phyloP scores from a whole-genome alignment of 176 grass and related monocot genomes.

The Metroxylon sagu region DNA sequence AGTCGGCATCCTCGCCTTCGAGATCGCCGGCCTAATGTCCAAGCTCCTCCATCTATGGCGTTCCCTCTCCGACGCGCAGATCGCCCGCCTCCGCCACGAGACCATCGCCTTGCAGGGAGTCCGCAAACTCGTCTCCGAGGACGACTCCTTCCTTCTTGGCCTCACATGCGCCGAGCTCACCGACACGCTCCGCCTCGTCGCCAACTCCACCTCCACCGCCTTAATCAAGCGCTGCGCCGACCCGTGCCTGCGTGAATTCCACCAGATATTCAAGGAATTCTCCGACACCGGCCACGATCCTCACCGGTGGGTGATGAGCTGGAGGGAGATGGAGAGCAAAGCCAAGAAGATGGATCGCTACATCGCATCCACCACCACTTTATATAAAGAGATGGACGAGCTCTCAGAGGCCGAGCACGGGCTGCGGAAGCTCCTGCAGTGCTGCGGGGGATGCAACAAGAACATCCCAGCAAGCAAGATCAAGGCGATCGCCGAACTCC shows the following conservation, averaged over 20 bases:
- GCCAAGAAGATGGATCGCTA: slow-evolving; percentile 56
- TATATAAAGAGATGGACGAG: slow-evolving; percentile 71
- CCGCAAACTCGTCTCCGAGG: slow-evolving; percentile 67
- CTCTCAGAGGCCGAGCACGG: slow-evolving; percentile 53
- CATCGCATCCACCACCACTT: slow-evolving; percentile 31
- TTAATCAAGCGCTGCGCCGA: slow-evolving; percentile 44
- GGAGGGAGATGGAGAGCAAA: slow-evolving; percentile 65
- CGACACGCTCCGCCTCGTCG: slow-evolving; percentile 42
- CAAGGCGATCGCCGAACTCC: slow-evolving; percentile 47
- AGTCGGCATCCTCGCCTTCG: slow-evolving; percentile 71
- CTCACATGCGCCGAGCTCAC: slow-evolving; percentile 64
- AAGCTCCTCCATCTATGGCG: slow-evolving; percentile 64
- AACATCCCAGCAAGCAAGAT: slow-evolving; percentile 49
- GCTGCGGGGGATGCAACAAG: slow-evolving; percentile 1
- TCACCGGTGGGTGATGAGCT: slow-evolving; percentile 44
- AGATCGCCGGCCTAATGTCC: slow-evolving; percentile 64
- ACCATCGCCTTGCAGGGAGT: slow-evolving; percentile 48
- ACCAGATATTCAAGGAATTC: slow-evolving; percentile 36
- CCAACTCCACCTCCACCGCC: slow-evolving; percentile 26
- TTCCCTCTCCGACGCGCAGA: slow-evolving; percentile 38
- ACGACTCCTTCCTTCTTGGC: slow-evolving; percentile 50
- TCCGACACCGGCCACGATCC: slow-evolving; percentile 46
- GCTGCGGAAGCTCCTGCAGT: slow-evolving; percentile 50
- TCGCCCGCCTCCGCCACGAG: slow-evolving; percentile 40
- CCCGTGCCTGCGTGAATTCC: slow-evolving; percentile 37